A percentile compares a stretch with the other conserved stretches of the same genome.
phyloP scores from a whole-genome alignment of 148 eudicot genomes.

The Chenopodium quinoa region DNA sequence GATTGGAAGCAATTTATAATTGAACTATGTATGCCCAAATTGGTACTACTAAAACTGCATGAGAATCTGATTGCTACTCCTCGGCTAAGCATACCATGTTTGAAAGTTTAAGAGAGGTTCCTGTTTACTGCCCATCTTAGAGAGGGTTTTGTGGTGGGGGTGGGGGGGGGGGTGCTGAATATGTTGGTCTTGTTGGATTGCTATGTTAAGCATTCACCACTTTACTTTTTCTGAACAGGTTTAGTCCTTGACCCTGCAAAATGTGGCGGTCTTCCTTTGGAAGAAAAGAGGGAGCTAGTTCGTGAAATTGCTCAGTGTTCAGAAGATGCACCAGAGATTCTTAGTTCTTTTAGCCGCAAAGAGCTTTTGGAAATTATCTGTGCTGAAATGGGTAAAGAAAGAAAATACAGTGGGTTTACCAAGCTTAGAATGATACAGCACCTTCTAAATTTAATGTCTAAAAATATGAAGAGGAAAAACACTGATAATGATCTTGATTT shows the following conservation, averaged over 20 bases:
- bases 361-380: constrained; percentile 55
- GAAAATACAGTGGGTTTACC: constrained; percentile 48
- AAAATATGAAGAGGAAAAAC: constrained; percentile 26
- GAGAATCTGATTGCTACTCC: not conserved
- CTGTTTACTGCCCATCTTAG: not conserved
- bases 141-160: not conserved
- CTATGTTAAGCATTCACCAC: constrained; percentile 2
- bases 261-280: constrained; percentile 43
- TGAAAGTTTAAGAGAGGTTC: not conserved
- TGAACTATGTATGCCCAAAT: not conserved
- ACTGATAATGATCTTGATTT: constrained; percentile 19
- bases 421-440: constrained; percentile 49
- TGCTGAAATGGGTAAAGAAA: constrained; percentile 60
- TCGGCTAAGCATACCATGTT: not conserved
- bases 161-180: not conserved
- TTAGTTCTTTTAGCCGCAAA: constrained; percentile 48
- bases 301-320: constrained; percentile 45
- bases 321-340: constrained; percentile 47
- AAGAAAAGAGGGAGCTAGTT: constrained; percentile 49
- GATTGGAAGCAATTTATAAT: not conserved
- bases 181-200: not conserved
- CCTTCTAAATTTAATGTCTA: constrained; percentile 46
- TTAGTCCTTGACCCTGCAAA: constrained; percentile 44
- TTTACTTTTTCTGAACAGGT: constrained; percentile 29
- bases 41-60: not conserved